phyloP scores from a whole-genome alignment of 129 eudicot species.

The Arctium lappa region DNA sequence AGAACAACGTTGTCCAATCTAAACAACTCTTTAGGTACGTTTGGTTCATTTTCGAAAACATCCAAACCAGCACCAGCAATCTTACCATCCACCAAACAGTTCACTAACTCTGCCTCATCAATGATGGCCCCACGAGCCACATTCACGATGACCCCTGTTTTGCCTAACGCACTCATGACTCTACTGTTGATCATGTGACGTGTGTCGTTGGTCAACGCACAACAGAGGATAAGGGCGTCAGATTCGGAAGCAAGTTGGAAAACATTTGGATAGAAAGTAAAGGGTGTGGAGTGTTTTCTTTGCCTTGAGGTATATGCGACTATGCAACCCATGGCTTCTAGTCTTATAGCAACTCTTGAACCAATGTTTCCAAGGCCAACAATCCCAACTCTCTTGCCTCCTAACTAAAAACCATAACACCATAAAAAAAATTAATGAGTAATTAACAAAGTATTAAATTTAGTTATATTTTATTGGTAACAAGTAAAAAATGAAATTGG shows the following conservation, averaged over 20 bases:
- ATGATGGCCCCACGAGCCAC: slow-evolving; percentile 63
- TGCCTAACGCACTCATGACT: slow-evolving; percentile 55
- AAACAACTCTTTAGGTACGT: slow-evolving; percentile 46
- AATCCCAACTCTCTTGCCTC: slow-evolving; percentile 72
- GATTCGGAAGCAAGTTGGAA: slow-evolving; percentile 41
- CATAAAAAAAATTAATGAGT: no score
- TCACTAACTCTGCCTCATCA: slow-evolving; percentile 55
- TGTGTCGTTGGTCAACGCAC: slow-evolving; percentile 58
- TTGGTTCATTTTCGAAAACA: slow-evolving; percentile 71
- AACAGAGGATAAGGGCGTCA: slow-evolving; percentile 59
- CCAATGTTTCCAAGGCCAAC: slow-evolving; percentile 87
- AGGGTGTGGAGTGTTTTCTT: slow-evolving; percentile 35
- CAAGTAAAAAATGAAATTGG: no score
- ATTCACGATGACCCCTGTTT: slow-evolving; percentile 56
- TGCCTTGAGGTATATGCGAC: slow-evolving; percentile 60
- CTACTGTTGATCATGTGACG: slow-evolving; percentile 55
- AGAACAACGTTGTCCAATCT: slow-evolving; percentile 64
- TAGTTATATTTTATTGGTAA: no score
- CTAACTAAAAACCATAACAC: slow-evolving; percentile 36
- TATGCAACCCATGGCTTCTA: slow-evolving; percentile 62
- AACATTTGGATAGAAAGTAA: slow-evolving; percentile 37
- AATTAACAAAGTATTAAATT: no score
- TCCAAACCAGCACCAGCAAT: slow-evolving; percentile 80
- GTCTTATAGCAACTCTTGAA: slow-evolving; percentile 61
- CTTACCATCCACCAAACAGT: slow-evolving; percentile 41